These are phyloP conservation scores for Physaria fendleri DNA, from an alignment of 345 rosid genomes.

Conservation along the genomic window DNA sequence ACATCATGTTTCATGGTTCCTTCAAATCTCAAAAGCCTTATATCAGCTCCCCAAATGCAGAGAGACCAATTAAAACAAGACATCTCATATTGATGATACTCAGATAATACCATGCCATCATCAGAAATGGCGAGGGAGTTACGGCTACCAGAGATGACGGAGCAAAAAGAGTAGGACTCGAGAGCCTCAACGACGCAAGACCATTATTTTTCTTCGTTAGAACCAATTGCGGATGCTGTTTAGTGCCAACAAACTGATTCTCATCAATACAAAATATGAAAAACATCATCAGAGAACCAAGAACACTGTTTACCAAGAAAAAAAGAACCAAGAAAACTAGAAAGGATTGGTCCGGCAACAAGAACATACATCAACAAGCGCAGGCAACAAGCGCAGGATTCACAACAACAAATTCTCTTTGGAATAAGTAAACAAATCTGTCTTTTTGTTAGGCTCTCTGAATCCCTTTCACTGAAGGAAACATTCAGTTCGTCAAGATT, in stretches of 20 bases:
- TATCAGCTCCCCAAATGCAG: no score
- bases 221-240: no score
- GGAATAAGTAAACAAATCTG: constrained; percentile 64
- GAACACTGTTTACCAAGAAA: neutral
- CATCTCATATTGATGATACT: no score
- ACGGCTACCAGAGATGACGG: no score
- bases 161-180: no score
- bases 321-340: neutral
- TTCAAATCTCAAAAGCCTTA: no score
- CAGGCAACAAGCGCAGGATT: constrained; percentile 54
- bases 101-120: no score
- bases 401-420: constrained; percentile 74
- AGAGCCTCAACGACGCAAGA: no score
- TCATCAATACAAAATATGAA: constrained; percentile 2
- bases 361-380: constrained; percentile 55
- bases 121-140: no score
- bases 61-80: no score
- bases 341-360: neutral
- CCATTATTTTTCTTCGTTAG: no score
- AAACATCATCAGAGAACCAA: neutral
- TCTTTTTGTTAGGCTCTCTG: constrained; percentile 18
- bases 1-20: no score
- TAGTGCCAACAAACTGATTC: constrained; percentile 62
- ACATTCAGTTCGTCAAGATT: constrained; percentile 41
- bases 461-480: constrained; percentile 15